Evolutionary conservation across 1,284 basidiomycete genomes (phyloP), one percentile per base, ranked within the genome.

Genomic region (Singerocomus rubriflavus): DNA sequence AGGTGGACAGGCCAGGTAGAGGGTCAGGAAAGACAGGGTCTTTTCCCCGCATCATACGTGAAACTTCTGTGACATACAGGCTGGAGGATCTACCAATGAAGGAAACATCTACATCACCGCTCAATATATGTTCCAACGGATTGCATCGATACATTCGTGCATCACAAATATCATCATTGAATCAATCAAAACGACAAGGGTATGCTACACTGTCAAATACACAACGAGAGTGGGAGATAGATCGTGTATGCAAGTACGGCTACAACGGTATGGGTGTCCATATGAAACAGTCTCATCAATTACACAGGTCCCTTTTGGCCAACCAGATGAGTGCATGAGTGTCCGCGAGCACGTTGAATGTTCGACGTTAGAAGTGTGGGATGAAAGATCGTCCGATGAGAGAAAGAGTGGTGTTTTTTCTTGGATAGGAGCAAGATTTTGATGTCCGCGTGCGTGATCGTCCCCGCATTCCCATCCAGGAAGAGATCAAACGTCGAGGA

Each of bases 1-100:
- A 90, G 87, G 87, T 90, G 87, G 87, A 85, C 80, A 7, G 88
- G 84, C 10, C 81, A 85, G 65, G 65, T 79, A 27, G 72, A 85
- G 56, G 84, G 84, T 9, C 71, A 82, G 59, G 84, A 81, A 12
- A 77, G 70, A 60, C 73, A 74, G 44, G 87, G 88, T 4, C 68
- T 88, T 25, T 82, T 90, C 59, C 87, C 87, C 14, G 86, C 86
- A 8, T 78, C 86, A 21, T 90, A 90, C 68, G 86, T 85, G 59
- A 82, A 82, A 62, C 52, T 82, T 25, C 57, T 87, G 60, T 86
- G 71, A 52, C 12, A 10, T 30, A 14, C 17, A 9, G 26, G 17
- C 27, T 33, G 14, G 35, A 29, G 32, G 37, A 25, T n/a, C 14
- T 5, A 3, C 1, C 4, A 25, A 33, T 16, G n/a, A 10, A 16